Percentiles rank a stretch among this genome's conserved stretches.
Evolutionary conservation across 1,139 yeast genomes (phyloP).

Genomic region (Geotrichum cucujoidarum): DNA sequence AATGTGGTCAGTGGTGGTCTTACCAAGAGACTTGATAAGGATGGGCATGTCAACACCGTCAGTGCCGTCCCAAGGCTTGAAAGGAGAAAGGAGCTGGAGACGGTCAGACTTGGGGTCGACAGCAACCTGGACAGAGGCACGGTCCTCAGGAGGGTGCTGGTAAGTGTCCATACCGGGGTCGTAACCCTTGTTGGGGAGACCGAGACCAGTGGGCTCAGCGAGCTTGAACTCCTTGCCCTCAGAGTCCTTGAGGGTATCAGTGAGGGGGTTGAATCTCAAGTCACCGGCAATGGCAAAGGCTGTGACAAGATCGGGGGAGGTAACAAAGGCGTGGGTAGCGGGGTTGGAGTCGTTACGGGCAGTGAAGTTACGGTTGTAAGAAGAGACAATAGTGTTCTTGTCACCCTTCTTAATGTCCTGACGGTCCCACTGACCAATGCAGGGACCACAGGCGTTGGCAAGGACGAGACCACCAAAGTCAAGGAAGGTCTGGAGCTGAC

Average conservation of each 20-base stretch:
- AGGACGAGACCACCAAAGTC: constrained; percentile 92
- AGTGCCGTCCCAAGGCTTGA: constrained; percentile 93
- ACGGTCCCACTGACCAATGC: constrained; percentile 99
- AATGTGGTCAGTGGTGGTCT: constrained; percentile 98
- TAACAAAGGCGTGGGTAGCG: constrained; percentile 94
- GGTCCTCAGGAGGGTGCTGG: constrained; percentile 95
- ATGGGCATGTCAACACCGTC: constrained; percentile 87
- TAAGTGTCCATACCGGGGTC: constrained; percentile 94
- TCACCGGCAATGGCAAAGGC: constrained; percentile 97
- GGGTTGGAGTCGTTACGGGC: constrained; percentile 99
- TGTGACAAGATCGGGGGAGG: constrained; percentile 96
- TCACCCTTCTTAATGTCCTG: constrained; percentile 96
- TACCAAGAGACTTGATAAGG: constrained; percentile 93
- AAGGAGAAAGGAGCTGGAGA: constrained; percentile 87
- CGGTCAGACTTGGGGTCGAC: constrained; percentile 85
- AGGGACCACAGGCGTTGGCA: constrained; percentile 99
- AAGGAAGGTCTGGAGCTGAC: constrained; percentile 82
- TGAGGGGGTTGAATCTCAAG: constrained; percentile 95
- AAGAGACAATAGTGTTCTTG: constrained; percentile 95
- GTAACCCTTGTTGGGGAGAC: constrained; percentile 90
- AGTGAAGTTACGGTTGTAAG: constrained; percentile 98
- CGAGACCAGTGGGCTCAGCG: constrained; percentile 84
- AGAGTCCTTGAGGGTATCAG: constrained; percentile 89
- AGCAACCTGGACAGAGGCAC: constrained; percentile 66
- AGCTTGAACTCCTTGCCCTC: constrained; percentile 95